Evolutionary conservation across 352 stramenopile species (phyloP).

Genomic region (Phytopythium sindhum): DNA sequence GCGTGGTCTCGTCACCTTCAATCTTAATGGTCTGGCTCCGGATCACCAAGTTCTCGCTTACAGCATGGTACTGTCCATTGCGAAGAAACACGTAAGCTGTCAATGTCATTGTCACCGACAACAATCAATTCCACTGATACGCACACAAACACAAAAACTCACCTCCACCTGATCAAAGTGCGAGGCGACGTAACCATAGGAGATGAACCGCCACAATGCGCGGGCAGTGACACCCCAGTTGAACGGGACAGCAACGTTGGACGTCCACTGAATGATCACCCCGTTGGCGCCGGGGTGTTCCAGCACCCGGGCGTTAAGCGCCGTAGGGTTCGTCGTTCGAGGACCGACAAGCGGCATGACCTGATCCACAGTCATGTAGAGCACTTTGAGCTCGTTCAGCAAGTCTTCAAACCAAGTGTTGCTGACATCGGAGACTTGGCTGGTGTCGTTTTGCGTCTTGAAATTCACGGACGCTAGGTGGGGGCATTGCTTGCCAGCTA

Average conservation of each 20-base stretch:
- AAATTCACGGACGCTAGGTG: neutral
- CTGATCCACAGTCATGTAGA: conserved; percentile 5
- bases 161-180: neutral
- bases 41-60: neutral
- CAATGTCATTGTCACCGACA: too few relatives aligned
- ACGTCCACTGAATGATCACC: conserved; percentile 3
- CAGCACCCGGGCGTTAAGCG: neutral
- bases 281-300: neutral
- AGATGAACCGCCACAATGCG: conserved; percentile 5
- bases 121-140: too few relatives aligned
- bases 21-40: neutral
- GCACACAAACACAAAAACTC: too few relatives aligned
- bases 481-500: neutral
- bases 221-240: neutral
- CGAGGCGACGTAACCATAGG: neutral
- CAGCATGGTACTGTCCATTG: neutral
- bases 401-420: neutral
- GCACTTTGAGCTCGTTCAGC: neutral
- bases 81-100: too few relatives aligned
- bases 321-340: neutral
- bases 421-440: neutral
- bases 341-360: neutral
- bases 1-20: neutral
- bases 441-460: neutral
- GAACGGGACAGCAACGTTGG: conserved; percentile 1